These are phyloP conservation scores for Sporisorium reilianum DNA, from an alignment of 1,284 basidiomycete species.

Conservation along the genomic window DNA sequence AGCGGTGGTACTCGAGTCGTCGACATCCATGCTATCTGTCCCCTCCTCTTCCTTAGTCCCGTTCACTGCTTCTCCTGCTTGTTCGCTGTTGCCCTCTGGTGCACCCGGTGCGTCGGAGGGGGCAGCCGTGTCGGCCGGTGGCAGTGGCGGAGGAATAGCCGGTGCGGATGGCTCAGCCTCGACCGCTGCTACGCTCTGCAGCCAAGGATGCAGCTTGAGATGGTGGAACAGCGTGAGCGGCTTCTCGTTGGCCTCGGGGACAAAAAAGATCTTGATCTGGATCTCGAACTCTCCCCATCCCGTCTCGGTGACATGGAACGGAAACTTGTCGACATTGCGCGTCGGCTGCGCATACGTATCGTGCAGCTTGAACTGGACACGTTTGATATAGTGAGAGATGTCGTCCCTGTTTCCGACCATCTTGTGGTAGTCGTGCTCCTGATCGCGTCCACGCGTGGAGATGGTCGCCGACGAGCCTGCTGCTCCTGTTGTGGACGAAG, in stretches of 20 bases:
- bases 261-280: constrained; percentile 90
- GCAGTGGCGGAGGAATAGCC: constrained; percentile 42
- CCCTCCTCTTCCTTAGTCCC: constrained; percentile 17
- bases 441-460: constrained; percentile 62
- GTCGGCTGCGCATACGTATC: constrained; percentile 94
- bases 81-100: not conserved
- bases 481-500: constrained; percentile 7
- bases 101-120: constrained; percentile 7
- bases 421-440: constrained; percentile 64
- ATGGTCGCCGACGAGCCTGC: constrained; percentile 32
- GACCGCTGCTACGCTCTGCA: constrained; percentile 74
- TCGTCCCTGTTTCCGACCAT: constrained; percentile 68
- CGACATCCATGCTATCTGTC: constrained; percentile 30
- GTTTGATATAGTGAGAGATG: constrained; percentile 73
- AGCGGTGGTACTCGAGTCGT: constrained; percentile 13
- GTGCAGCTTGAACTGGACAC: constrained; percentile 96
- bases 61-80: not conserved
- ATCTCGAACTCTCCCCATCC: constrained; percentile 99
- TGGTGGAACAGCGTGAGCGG: constrained; percentile 87
- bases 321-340: constrained; percentile 88
- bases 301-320: constrained; percentile 94
- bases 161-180: constrained; percentile 73
- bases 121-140: constrained; percentile 37
- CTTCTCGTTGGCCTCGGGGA: constrained; percentile 92
- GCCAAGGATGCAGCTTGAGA: constrained; percentile 96